Conservation (phyloP, 805 yeast genomes). For the Candida coquimbonensis region DNA sequence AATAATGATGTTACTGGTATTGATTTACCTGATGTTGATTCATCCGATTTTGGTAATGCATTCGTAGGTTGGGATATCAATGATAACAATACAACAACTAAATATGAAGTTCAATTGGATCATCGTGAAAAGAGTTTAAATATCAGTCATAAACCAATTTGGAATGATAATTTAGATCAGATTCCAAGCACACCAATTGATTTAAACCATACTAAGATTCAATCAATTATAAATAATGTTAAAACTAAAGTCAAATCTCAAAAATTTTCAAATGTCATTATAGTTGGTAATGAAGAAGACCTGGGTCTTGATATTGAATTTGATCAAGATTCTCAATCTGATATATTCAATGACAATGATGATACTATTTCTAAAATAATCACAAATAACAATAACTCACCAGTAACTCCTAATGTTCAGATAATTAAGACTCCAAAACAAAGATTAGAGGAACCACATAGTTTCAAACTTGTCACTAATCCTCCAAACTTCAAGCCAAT, state of each 20-base stretch:
- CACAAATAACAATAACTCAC: too few relatives aligned
- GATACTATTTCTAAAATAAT: not conserved
- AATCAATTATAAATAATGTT: conserved; percentile 10
- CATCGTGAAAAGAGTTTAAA: too few relatives aligned
- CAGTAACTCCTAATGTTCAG: too few relatives aligned
- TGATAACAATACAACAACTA: too few relatives aligned
- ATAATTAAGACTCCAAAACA: not conserved
- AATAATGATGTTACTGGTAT: not conserved
- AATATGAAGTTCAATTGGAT: not conserved
- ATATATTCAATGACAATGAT: conserved; percentile 1
- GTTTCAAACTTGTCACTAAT: conserved; percentile 4
- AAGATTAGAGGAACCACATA: not conserved
- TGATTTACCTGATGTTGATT: conserved; percentile 37
- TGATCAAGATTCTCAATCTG: conserved; percentile 12
- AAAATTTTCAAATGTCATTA: conserved; percentile 12
- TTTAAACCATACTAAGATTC: conserved; percentile 12
- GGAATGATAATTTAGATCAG: conserved; percentile 9
- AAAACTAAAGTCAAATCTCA: conserved; percentile 15
- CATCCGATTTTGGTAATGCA: conserved; percentile 41
- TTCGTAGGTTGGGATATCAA: conserved; percentile 28
- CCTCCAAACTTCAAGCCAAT: not conserved
- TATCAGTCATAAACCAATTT: conserved; percentile 11
- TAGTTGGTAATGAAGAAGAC: conserved; percentile 14
- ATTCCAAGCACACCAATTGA: conserved; percentile 3
- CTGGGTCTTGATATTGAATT: conserved; percentile 19